These are phyloP conservation scores for Zygosaccharomyces bisporus DNA, from an alignment of 805 yeast genomes.

Conservation along the genomic window DNA sequence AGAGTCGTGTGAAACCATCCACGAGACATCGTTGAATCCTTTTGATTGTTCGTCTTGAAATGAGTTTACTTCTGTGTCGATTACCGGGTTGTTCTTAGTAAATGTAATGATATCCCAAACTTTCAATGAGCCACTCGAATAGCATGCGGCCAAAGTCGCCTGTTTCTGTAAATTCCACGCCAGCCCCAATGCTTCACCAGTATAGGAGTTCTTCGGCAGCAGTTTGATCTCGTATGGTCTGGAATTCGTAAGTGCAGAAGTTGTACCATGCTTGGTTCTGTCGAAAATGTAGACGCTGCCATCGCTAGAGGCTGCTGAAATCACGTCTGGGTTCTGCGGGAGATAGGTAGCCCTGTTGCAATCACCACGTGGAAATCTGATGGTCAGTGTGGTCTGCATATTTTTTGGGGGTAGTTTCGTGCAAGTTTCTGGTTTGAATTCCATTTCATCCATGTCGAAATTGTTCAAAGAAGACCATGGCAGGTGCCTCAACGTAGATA, in stretches of 20 bases:
- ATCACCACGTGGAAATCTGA: constrained; percentile 45
- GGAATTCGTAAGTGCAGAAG: constrained; percentile 24
- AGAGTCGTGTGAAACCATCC: constrained; percentile 60
- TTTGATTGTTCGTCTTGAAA: constrained; percentile 32
- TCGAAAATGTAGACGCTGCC: constrained; percentile 72
- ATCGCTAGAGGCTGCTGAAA: constrained; percentile 63
- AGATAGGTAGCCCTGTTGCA: constrained; percentile 67
- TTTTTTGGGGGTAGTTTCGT: constrained; percentile 30
- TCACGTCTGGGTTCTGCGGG: constrained; percentile 84
- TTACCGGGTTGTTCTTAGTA: constrained; percentile 25
- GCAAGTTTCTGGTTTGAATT: constrained; percentile 35
- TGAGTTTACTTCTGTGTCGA: constrained; percentile 24
- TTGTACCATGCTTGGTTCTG: constrained; percentile 71
- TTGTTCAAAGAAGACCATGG: constrained; percentile 36
- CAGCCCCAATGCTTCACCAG: constrained; percentile 61
- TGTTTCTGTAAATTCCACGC: constrained; percentile 68
- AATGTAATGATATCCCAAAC: constrained; percentile 62
- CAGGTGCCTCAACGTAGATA: constrained; percentile 33
- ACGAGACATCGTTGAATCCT: constrained; percentile 70
- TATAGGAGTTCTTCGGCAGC: constrained; percentile 13
- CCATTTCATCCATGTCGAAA: constrained; percentile 39
- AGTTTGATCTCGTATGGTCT: constrained; percentile 23
- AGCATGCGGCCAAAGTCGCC: constrained; percentile 57
- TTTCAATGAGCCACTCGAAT: constrained; percentile 59
- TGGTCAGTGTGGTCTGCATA: constrained; percentile 25